A percentile compares a stretch with the other conserved stretches of the same genome.
Evolutionary conservation across 768 basidiomycete genomes (phyloP).

Genomic region (Leccinum variicolor): DNA sequence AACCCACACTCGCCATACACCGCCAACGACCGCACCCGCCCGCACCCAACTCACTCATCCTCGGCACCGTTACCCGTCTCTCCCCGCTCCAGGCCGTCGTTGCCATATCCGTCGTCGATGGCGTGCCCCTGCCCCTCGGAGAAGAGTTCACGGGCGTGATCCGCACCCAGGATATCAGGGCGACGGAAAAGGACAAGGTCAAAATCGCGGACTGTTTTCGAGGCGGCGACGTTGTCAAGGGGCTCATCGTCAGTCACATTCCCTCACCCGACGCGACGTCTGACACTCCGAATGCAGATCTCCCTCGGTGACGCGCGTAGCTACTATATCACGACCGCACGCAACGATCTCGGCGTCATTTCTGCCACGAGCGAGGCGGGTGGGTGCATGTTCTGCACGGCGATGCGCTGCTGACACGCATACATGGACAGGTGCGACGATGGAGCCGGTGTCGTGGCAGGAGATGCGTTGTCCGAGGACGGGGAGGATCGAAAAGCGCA

Average conservation of each 20-base stretch:
- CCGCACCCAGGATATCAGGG: constrained; percentile 82
- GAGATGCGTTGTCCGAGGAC: constrained; percentile 88
- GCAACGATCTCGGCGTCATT: constrained; percentile 88
- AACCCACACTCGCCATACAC: constrained; percentile 53
- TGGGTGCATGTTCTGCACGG: constrained; percentile 1
- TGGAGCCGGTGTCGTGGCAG: constrained; percentile 87
- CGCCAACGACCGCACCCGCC: constrained; percentile 74
- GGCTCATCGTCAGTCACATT: constrained; percentile 66
- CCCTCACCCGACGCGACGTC: neutral
- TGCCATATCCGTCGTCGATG: constrained; percentile 85
- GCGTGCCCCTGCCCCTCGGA: constrained; percentile 72
- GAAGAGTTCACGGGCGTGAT: constrained; percentile 92
- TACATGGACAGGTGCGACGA: constrained; percentile 56
- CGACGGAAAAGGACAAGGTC: constrained; percentile 86
- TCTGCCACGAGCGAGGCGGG: constrained; percentile 84
- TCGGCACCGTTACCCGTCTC: constrained; percentile 79
- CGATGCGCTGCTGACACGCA: constrained; percentile 2
- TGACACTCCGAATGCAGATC: constrained; percentile 47
- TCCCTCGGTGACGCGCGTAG: constrained; percentile 89
- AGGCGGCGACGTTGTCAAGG: constrained; percentile 87
- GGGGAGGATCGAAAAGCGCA: constrained; percentile 74
- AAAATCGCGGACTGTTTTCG: constrained; percentile 91
- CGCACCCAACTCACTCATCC: constrained; percentile 66
- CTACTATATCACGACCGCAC: constrained; percentile 88
- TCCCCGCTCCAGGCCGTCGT: constrained; percentile 81